These are phyloP conservation scores for Cytospora chrysosperma DNA, from an alignment of 2,329 filamentous ascomycete genomes.

Conservation along the genomic window DNA sequence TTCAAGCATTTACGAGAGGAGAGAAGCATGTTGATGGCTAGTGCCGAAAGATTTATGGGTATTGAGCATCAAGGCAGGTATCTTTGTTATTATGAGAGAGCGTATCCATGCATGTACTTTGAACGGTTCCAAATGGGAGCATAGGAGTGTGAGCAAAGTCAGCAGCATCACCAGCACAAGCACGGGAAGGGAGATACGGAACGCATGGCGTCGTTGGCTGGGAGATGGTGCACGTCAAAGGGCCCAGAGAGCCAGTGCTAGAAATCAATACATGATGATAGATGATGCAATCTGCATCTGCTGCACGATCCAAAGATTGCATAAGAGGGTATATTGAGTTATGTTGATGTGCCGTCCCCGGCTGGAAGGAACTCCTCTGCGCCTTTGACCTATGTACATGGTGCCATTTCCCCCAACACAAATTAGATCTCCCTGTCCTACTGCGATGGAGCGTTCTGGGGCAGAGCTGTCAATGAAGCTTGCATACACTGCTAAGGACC, in stretches of 20 bases:
- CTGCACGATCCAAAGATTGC: conserved; percentile 4
- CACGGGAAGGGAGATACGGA: conserved; percentile 15
- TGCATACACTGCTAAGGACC: background rate
- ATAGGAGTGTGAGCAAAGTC: background rate
- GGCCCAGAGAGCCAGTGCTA: background rate
- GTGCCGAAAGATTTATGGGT: background rate
- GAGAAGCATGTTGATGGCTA: conserved; percentile 1
- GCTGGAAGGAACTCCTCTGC: background rate
- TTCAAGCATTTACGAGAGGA: background rate
- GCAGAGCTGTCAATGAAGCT: background rate
- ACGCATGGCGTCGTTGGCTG: conserved; percentile 19
- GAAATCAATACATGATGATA: conserved; percentile 8
- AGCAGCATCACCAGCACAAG: conserved; percentile 14
- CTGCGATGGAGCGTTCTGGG: background rate
- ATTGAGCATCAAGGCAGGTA: background rate
- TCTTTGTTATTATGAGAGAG: background rate
- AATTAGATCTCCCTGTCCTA: background rate
- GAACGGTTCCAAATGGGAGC: background rate
- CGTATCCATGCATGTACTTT: background rate
- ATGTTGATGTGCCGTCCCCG: background rate
- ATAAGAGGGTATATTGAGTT: conserved; percentile 2
- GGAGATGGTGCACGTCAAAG: conserved; percentile 10
- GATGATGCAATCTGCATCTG: conserved; percentile 10
- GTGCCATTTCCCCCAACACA: background rate
- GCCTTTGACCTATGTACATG: background rate